Conservation (phyloP, 1,284 basidiomycete species). For the Schizopora paradoxa region DNA sequence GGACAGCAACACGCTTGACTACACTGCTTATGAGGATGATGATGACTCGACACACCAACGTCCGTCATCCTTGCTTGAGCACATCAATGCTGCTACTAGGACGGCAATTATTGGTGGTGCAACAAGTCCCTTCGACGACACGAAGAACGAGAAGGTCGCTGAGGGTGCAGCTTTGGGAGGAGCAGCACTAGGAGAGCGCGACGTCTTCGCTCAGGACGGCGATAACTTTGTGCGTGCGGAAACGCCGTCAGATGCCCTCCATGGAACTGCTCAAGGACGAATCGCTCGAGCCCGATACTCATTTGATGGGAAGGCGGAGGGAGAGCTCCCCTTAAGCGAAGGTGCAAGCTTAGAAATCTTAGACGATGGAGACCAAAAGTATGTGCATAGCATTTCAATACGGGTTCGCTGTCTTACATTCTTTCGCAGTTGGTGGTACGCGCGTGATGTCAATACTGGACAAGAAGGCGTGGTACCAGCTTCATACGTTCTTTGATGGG, state of each 20-base stretch:
- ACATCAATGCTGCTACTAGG: constrained; percentile 83
- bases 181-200: constrained; percentile 36
- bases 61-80: constrained; percentile 75
- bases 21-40: constrained; percentile 51
- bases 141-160: constrained; percentile 50
- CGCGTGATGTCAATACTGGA: constrained; percentile 70
- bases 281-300: constrained; percentile 76
- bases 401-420: constrained; percentile 18
- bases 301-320: constrained; percentile 72
- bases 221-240: constrained; percentile 72
- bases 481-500: constrained; percentile 53
- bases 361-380: constrained; percentile 77
- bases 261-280: constrained; percentile 63
- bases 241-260: constrained; percentile 69
- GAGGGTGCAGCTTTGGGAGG: constrained; percentile 31
- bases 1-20: constrained; percentile 64
- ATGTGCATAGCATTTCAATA: constrained; percentile 32
- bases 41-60: constrained; percentile 68
- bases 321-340: constrained; percentile 63
- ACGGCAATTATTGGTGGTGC: constrained; percentile 62
- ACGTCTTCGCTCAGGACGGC: constrained; percentile 60
- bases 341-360: constrained; percentile 73
- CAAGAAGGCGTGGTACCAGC: constrained; percentile 85
- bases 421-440: constrained; percentile 81
- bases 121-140: constrained; percentile 43